Evolutionary conservation across 305 asterid species (phyloP).

Genomic region (Rubia tinctorum): DNA sequence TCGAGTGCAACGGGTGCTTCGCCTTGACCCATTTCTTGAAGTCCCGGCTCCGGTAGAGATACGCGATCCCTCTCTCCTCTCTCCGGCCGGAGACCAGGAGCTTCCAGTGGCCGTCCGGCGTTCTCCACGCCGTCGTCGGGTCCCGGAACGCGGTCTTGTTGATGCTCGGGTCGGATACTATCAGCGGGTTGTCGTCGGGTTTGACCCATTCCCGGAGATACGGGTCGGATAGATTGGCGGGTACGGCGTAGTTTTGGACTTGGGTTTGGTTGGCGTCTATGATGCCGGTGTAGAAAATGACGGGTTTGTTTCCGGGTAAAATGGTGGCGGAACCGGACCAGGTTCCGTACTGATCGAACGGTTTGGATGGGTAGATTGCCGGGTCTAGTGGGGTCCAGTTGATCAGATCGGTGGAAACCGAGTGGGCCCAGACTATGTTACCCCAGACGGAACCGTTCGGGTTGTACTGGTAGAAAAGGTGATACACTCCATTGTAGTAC

Average conservation of each 20-base stretch:
- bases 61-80: slow-evolving; percentile 25
- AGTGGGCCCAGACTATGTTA: slow-evolving; percentile 46
- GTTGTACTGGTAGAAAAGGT: slow-evolving; percentile 45
- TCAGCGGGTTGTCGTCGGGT: slow-evolving; percentile 37
- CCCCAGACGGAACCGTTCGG: slow-evolving; percentile 48
- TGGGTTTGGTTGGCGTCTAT: slow-evolving; percentile 28
- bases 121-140: slow-evolving; percentile 42
- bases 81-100: slow-evolving; percentile 22
- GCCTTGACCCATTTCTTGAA: slow-evolving; percentile 31
- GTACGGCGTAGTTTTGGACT: slow-evolving; percentile 43
- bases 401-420: slow-evolving; percentile 42
- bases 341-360: slow-evolving; percentile 33
- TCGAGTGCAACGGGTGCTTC: slow-evolving; percentile 29
- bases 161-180: slow-evolving; percentile 1
- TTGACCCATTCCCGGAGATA: slow-evolving; percentile 38
- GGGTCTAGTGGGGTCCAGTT: slow-evolving; percentile 34
- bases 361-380: slow-evolving; percentile 34
- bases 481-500: slow-evolving; percentile 42
- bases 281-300: slow-evolving; percentile 39
- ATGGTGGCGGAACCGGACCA: slow-evolving; percentile 51
- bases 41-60: slow-evolving; percentile 28
- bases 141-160: slow-evolving; percentile 36
- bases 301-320: slow-evolving; percentile 34
- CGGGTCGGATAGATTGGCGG: slow-evolving; percentile 37
- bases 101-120: slow-evolving; percentile 33